Conservation (phyloP, 2,329 filamentous ascomycete genomes). For the Fusarium circinatum region DNA sequence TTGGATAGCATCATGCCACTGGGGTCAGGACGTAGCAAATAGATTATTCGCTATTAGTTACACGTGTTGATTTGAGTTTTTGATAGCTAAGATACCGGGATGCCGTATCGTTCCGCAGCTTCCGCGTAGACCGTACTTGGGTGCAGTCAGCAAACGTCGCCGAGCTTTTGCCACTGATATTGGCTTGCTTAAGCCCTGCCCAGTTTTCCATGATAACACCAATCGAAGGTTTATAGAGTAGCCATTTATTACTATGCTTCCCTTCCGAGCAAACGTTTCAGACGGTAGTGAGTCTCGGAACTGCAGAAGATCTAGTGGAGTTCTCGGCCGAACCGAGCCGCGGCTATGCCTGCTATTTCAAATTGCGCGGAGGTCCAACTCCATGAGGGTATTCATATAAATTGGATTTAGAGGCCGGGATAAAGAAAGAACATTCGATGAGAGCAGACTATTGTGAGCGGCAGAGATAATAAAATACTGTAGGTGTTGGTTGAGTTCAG, state of each 20-base stretch:
- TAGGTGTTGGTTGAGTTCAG: background rate
- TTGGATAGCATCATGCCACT: background rate
- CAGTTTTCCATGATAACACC: background rate
- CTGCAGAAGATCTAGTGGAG: background rate
- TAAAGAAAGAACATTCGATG: too few species aligned
- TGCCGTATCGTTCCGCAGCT: background rate
- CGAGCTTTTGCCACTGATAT: background rate
- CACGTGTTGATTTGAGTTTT: background rate
- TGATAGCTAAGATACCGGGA: background rate
- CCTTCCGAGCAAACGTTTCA: background rate
- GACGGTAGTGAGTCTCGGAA: background rate
- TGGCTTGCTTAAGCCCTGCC: background rate
- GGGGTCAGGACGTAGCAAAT: background rate
- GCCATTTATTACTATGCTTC: too few species aligned
- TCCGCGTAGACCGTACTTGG: background rate
- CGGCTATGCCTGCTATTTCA: background rate
- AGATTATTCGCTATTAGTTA: background rate
- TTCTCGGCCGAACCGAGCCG: conserved; percentile 4
- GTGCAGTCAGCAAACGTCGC: background rate
- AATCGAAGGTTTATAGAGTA: background rate
- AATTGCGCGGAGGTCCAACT: background rate
- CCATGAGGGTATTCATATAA: background rate
- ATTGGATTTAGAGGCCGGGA: accelerated
- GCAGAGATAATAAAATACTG: background rate
- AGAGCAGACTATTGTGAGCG: background rate